Evolutionary conservation across 768 basidiomycete genomes (phyloP).

Genomic region (Suillus decipiens): DNA sequence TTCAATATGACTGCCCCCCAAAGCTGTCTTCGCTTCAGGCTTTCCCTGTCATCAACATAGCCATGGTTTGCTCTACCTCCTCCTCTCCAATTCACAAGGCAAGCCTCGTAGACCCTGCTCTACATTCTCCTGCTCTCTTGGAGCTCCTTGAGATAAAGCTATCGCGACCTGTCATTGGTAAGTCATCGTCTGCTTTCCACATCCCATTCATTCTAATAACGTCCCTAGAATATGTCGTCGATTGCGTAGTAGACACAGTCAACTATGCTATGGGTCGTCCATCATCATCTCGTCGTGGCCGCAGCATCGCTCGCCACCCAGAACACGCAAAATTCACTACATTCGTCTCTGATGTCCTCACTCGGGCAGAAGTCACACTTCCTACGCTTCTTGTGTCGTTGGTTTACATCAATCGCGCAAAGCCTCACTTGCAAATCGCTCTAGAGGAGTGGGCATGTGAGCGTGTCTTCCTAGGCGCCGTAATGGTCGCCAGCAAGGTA

Average conservation of each 20-base stretch:
- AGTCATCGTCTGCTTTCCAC: conserved; percentile 27
- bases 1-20: conserved; percentile 15
- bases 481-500: conserved; percentile 87
- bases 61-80: conserved; percentile 12
- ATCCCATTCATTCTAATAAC: background rate
- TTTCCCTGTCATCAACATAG: conserved; percentile 11
- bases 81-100: conserved; percentile 44
- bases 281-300: conserved; percentile 54
- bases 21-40: conserved; percentile 8
- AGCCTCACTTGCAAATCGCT: conserved; percentile 78
- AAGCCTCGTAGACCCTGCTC: conserved; percentile 61
- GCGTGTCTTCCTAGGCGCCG: conserved; percentile 87
- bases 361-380: conserved; percentile 71
- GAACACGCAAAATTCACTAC: conserved; percentile 59
- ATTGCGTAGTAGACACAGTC: conserved; percentile 69
- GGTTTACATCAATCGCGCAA: conserved; percentile 76
- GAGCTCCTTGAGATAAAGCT: conserved; percentile 70
- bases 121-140: conserved; percentile 66
- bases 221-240: conserved; percentile 65
- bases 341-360: conserved; percentile 70
- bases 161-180: conserved; percentile 63
- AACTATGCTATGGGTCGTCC: conserved; percentile 76
- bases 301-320: conserved; percentile 45
- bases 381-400: conserved; percentile 70
- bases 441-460: conserved; percentile 86